phyloP scores from a whole-genome alignment of 2,329 filamentous ascomycete species.

The Teratosphaeria gauchensis region DNA sequence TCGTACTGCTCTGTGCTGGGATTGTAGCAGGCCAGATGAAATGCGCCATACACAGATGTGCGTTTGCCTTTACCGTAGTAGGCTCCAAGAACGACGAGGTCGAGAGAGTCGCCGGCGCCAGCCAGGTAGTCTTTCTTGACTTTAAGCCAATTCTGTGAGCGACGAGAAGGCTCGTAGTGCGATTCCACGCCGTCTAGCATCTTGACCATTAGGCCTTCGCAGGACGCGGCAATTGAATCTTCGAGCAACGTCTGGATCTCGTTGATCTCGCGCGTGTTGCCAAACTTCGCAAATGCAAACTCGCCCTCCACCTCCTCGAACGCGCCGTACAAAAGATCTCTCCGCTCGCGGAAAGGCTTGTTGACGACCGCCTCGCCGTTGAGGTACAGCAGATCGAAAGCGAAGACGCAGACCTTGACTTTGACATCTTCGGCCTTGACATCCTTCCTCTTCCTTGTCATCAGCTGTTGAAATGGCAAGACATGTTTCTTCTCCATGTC shows the following conservation, averaged over 20 bases:
- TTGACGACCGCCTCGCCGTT: conserved; percentile 85
- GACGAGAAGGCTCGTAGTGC: conserved; percentile 90
- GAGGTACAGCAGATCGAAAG: conserved; percentile 87
- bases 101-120: conserved; percentile 88
- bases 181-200: conserved; percentile 93
- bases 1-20: conserved; percentile 71
- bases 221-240: conserved; percentile 89
- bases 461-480: conserved; percentile 90
- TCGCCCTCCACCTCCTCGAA: conserved; percentile 78
- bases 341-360: conserved; percentile 73
- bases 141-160: conserved; percentile 97
- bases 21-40: conserved; percentile 92
- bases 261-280: conserved; percentile 80
- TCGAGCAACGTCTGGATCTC: conserved; percentile 89
- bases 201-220: conserved; percentile 98
- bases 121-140: conserved; percentile 92
- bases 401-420: conserved; percentile 93
- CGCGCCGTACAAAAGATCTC: conserved; percentile 61
- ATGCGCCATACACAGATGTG: conserved; percentile 89
- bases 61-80: conserved; percentile 94
- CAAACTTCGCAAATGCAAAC: conserved; percentile 79
- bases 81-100: conserved; percentile 88
- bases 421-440: conserved; percentile 93
- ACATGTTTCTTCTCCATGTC: conserved; percentile 93
- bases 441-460: conserved; percentile 96